Evolutionary conservation across 495 filamentous ascomycete genomes (phyloP).

Genomic region (Neurospora sp.): DNA sequence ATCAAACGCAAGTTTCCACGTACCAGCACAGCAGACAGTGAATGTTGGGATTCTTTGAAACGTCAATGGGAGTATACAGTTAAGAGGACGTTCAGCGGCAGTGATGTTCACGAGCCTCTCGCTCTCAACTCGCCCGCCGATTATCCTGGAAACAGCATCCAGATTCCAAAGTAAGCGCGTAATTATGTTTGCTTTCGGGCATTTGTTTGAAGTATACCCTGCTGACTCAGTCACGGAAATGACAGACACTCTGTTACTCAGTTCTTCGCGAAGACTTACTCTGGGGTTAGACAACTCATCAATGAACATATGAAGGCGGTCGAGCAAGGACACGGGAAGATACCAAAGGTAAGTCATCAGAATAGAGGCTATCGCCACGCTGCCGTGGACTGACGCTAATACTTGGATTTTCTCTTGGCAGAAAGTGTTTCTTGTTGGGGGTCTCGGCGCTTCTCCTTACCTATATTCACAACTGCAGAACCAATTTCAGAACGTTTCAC

Average conservation of each 20-base stretch:
- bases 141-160: too few relatives aligned
- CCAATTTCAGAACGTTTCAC: not conserved
- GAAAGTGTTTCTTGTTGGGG: not conserved
- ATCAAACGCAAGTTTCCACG: too few relatives aligned
- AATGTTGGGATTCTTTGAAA: too few relatives aligned
- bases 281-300: not conserved
- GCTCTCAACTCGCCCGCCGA: too few relatives aligned
- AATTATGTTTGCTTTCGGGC: too few relatives aligned
- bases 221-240: not conserved
- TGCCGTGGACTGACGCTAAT: too few relatives aligned
- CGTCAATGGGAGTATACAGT: too few relatives aligned
- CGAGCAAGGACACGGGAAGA: not conserved
- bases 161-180: too few relatives aligned
- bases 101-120: too few relatives aligned
- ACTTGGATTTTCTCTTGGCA: not conserved
- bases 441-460: not conserved
- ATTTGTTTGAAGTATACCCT: not conserved
- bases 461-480: not conserved
- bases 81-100: too few relatives aligned
- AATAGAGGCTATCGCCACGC: too few relatives aligned
- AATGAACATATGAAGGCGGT: not conserved
- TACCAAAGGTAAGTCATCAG: not conserved
- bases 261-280: not conserved
- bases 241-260: not conserved
- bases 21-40: too few relatives aligned